A percentile compares a stretch with the other conserved stretches of the same genome.
These are phyloP conservation scores for Microbotryum violaceum DNA, from an alignment of 1,284 basidiomycete genomes.

Conservation along the genomic window DNA sequence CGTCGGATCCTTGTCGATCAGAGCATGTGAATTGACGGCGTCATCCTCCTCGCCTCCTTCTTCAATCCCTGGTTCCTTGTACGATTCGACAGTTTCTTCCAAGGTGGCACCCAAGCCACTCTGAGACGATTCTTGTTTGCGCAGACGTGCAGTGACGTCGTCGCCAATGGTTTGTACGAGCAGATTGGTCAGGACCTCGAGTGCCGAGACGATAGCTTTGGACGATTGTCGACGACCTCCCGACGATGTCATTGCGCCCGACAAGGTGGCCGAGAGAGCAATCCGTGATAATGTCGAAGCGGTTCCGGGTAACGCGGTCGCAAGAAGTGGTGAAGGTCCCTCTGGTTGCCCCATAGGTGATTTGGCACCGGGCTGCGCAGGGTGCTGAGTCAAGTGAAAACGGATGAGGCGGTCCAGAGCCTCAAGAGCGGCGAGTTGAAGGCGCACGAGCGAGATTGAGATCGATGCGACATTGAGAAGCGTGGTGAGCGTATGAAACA, in stretches of 20 bases:
- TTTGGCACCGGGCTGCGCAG: constrained; percentile 43
- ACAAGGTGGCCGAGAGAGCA: constrained; percentile 46
- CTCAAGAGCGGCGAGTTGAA: constrained; percentile 61
- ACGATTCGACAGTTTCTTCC: constrained; percentile 23
- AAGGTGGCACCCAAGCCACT: not conserved
- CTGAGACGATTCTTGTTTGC: not conserved
- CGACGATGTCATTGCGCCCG: constrained; percentile 12
- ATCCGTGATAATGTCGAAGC: constrained; percentile 54
- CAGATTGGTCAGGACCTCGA: constrained; percentile 38
- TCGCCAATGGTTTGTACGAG: constrained; percentile 28
- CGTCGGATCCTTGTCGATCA: constrained; percentile 37
- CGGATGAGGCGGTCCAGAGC: constrained; percentile 53
- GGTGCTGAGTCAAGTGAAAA: constrained; percentile 56
- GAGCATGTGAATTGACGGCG: no score
- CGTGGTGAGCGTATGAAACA: constrained; percentile 72
- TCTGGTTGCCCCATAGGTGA: constrained; percentile 39
- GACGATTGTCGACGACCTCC: constrained; percentile 20
- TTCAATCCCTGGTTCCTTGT: not conserved
- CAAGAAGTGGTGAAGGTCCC: constrained; percentile 32
- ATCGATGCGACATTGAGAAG: constrained; percentile 51
- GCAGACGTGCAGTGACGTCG: constrained; percentile 2
- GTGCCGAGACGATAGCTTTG: constrained; percentile 36
- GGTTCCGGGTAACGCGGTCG: constrained; percentile 27
- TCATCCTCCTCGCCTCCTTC: no score
- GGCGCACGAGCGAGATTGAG: constrained; percentile 51